These are phyloP conservation scores for Wickerhamiella spandovensis DNA, from an alignment of 805 yeast species.

Conservation along the genomic window DNA sequence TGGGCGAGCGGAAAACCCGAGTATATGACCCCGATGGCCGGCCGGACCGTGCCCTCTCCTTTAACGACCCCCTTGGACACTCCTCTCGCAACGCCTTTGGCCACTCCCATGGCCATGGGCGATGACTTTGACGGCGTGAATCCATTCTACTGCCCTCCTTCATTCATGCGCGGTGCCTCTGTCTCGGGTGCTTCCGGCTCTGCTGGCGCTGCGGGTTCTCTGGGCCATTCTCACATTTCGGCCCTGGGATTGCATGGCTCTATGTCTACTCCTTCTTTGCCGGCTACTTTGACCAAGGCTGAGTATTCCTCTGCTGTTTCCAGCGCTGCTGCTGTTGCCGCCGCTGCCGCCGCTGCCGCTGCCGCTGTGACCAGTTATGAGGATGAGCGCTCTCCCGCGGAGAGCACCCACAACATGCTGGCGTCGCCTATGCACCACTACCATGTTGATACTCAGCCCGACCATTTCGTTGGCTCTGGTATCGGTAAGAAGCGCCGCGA, in stretches of 20 bases:
- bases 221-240: slow-evolving; percentile 1
- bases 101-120: slow-evolving; percentile 7
- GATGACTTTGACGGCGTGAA: slow-evolving; percentile 18
- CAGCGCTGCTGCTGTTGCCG: slow-evolving; percentile 1
- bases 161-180: slow-evolving; percentile 13
- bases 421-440: background rate
- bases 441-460: background rate
- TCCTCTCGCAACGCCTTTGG: slow-evolving; percentile 7
- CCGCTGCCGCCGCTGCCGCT: slow-evolving; percentile 4
- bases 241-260: background rate
- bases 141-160: slow-evolving; percentile 25
- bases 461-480: background rate
- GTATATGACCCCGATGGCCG: slow-evolving; percentile 5
- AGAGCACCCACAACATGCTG: background rate
- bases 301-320: background rate
- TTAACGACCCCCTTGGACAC: background rate
- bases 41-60: background rate
- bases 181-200: background rate
- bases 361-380: slow-evolving; percentile 2
- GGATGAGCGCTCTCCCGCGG: background rate
- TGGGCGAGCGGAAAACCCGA: slow-evolving; percentile 6
- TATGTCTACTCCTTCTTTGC: background rate
- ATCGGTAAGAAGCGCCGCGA: background rate
- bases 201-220: background rate
- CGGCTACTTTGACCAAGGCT: background rate